Evolutionary conservation across 1,284 basidiomycete species (phyloP).

Genomic region (Ustilago xerochloae): DNA sequence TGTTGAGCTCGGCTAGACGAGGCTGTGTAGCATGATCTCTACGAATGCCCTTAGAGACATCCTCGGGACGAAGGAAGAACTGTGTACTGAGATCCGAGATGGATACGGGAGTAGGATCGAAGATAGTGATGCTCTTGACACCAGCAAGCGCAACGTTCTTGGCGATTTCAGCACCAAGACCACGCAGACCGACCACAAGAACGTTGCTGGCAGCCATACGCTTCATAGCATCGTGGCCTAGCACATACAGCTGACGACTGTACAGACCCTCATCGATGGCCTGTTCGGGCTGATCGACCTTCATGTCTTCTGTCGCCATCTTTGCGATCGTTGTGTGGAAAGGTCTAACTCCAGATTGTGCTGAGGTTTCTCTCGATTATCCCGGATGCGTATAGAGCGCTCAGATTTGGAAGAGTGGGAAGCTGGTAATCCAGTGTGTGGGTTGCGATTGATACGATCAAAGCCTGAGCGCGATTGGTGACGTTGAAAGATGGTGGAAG

Average conservation of each 20-base stretch:
- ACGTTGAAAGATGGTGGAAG: too few relatives aligned
- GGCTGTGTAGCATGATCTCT: slow-evolving; percentile 86
- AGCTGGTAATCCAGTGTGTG: too few relatives aligned
- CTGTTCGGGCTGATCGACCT: slow-evolving; percentile 52
- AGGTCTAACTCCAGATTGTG: background rate
- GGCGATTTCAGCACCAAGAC: slow-evolving; percentile 96
- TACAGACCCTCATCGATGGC: slow-evolving; percentile 61
- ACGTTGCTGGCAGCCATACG: slow-evolving; percentile 97
- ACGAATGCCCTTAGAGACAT: slow-evolving; percentile 76
- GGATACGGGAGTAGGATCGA: slow-evolving; percentile 88
- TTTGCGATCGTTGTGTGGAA: slow-evolving; percentile 1
- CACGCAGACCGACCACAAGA: slow-evolving; percentile 90
- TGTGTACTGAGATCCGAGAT: slow-evolving; percentile 90
- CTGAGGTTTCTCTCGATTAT: too few relatives aligned
- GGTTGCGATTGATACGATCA: too few relatives aligned
- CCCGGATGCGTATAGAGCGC: background rate
- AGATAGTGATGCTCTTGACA: slow-evolving; percentile 96
- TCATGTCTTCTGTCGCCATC: slow-evolving; percentile 51
- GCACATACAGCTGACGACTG: slow-evolving; percentile 67
- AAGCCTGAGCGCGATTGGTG: too few relatives aligned
- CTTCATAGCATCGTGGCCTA: slow-evolving; percentile 83
- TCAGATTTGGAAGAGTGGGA: too few relatives aligned
- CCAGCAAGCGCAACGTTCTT: slow-evolving; percentile 96
- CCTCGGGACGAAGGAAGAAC: slow-evolving; percentile 92
- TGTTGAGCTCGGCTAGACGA: slow-evolving; percentile 93